Conservation (phyloP, 1,284 basidiomycete species). For the Rhodotorula sp. region DNA sequence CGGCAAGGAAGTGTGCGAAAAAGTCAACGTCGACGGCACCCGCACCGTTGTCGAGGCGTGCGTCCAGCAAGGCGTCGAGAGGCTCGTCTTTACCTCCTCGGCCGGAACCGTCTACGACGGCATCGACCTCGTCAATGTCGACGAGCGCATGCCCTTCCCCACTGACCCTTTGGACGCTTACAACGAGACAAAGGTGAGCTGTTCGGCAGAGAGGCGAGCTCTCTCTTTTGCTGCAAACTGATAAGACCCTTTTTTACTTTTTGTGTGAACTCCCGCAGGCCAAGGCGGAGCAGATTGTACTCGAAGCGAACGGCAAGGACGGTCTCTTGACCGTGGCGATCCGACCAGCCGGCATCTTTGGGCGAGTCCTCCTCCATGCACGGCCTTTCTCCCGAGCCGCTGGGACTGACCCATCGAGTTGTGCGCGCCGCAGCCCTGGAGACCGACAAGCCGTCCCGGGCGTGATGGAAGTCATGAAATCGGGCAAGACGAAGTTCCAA, state of each 20-base stretch:
- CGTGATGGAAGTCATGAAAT: conserved; percentile 75
- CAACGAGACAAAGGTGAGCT: conserved; percentile 78
- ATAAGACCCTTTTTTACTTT: neutral
- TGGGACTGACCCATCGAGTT: neutral
- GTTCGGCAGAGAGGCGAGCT: neutral
- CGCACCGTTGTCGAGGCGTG: conserved; percentile 80
- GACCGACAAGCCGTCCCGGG: conserved; percentile 85
- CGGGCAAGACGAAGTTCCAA: conserved; percentile 85
- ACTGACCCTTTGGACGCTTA: conserved; percentile 82
- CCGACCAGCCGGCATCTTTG: conserved; percentile 95
- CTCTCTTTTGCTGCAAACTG: neutral
- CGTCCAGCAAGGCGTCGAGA: conserved; percentile 65
- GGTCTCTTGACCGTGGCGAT: conserved; percentile 86
- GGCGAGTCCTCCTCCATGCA: conserved; percentile 55
- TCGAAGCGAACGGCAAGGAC: conserved; percentile 78
- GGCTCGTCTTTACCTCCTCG: conserved; percentile 93
- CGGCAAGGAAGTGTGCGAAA: conserved; percentile 73
- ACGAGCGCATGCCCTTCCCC: conserved; percentile 82
- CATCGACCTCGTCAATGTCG: conserved; percentile 74
- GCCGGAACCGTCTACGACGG: conserved; percentile 93
- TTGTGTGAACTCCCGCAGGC: conserved; percentile 55
- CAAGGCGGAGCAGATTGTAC: conserved; percentile 78
- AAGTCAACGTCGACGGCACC: conserved; percentile 93
- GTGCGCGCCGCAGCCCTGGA: conserved; percentile 63
- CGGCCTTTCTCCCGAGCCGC: too few relatives aligned